Conservation (phyloP, 2,329 filamentous ascomycete species). For the Neopestalotiopsis sp. region DNA sequence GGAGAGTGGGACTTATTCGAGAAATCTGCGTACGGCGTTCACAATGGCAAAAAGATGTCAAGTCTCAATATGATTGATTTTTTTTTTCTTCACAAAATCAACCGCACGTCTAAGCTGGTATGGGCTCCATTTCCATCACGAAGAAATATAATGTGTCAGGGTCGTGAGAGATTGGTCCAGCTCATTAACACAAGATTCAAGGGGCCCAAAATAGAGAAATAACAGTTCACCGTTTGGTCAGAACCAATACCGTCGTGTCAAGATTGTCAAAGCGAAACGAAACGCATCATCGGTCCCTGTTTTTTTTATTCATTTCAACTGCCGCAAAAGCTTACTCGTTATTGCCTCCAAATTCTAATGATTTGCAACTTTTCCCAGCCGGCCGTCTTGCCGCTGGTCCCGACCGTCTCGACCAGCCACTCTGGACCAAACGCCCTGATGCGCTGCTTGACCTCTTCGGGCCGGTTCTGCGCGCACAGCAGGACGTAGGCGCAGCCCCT, state of each 20-base stretch:
- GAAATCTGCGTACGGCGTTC: constrained; percentile 34
- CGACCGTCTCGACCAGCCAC: constrained; percentile 81
- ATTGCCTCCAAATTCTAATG: constrained; percentile 78
- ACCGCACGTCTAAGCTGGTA: constrained; percentile 27
- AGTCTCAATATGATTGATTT: constrained; percentile 18
- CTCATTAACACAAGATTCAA: constrained; percentile 9
- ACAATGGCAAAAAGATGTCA: constrained; percentile 25
- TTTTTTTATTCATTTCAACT: not conserved
- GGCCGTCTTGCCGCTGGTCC: constrained; percentile 81
- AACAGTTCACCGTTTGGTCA: constrained; percentile 12
- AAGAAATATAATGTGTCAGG: constrained; percentile 14
- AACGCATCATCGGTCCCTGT: not conserved
- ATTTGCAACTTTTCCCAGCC: constrained; percentile 96
- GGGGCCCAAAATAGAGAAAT: constrained; percentile 25
- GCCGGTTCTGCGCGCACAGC: constrained; percentile 89
- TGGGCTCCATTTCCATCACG: constrained; percentile 26
- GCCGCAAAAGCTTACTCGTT: not conserved
- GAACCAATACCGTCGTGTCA: not conserved
- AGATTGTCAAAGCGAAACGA: not conserved
- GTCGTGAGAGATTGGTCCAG: not conserved
- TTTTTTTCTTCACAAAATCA: constrained; percentile 12
- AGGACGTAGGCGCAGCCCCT: constrained; percentile 87
- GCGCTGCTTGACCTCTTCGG: constrained; percentile 70
- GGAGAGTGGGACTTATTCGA: not conserved
- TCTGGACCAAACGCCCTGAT: constrained; percentile 56